Conservation (phyloP, 306 rosid genomes). For the Malus sieversii region DNA sequence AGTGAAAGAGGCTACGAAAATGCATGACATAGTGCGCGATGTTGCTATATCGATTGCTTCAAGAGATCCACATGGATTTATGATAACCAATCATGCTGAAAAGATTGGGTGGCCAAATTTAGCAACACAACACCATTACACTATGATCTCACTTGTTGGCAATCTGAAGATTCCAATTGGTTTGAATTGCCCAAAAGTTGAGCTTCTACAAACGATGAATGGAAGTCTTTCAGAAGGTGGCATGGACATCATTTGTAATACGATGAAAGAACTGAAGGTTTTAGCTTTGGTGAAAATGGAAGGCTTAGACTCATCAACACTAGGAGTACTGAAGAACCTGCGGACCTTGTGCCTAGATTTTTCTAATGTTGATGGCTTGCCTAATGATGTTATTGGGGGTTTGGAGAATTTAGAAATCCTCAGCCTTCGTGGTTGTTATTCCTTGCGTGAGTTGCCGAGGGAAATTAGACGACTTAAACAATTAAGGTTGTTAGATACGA, state of each 20-base stretch:
- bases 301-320: not conserved
- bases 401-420: not conserved
- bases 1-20: not conserved
- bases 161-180: not conserved
- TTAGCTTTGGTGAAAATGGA: not conserved
- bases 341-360: not conserved
- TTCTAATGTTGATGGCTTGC: not conserved
- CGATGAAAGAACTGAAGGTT: not conserved
- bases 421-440: fast-evolving
- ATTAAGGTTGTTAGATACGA: not conserved
- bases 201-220: fast-evolving
- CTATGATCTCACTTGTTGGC: not conserved
- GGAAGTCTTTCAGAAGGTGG: not conserved
- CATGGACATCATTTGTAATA: not conserved
- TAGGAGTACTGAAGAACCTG: not conserved
- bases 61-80: not conserved
- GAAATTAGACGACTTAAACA: not conserved
- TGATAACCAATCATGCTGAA: not conserved
- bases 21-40: conserved; percentile 17
- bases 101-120: not conserved
- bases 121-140: not conserved
- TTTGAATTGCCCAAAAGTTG: not conserved
- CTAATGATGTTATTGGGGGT: not conserved
- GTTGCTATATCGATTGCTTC: conserved; percentile 3
- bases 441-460: not conserved